Percentiles rank a stretch among this genome's conserved stretches.
These are phyloP conservation scores for Vigna radiata DNA, from an alignment of 306 rosid species.

Conservation along the genomic window DNA sequence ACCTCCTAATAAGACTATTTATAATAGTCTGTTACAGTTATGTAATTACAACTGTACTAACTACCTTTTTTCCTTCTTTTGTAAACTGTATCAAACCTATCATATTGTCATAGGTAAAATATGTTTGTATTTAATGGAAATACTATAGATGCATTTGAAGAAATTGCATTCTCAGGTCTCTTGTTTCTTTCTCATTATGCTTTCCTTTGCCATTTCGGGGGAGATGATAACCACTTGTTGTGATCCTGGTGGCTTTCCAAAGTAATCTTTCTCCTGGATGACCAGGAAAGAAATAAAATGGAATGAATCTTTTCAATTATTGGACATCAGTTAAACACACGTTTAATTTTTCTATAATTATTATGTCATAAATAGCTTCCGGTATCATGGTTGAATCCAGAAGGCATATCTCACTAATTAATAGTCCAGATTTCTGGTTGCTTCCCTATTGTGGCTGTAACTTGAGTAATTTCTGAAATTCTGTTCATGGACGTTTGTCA, in stretches of 20 bases:
- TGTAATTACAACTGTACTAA: no score
- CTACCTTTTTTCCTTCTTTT: no score
- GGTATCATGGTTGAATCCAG: conserved; percentile 13
- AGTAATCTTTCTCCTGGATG: conserved; percentile 5
- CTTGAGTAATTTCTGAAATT: conserved; percentile 26
- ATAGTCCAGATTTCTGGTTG: conserved; percentile 12
- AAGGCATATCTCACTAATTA: not conserved
- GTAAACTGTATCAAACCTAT: not conserved
- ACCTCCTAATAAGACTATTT: no score
- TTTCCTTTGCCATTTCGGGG: not conserved
- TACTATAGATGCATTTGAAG: not conserved
- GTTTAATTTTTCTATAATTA: conserved; percentile 8
- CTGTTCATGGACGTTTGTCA: not conserved
- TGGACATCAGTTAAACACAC: not conserved
- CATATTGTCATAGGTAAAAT: not conserved
- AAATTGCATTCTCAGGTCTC: not conserved
- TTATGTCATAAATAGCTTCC: conserved; percentile 23
- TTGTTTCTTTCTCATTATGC: conserved; percentile 21
- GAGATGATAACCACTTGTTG: conserved; percentile 37
- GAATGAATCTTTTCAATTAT: conserved; percentile 11
- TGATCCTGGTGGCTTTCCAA: conserved; percentile 29
- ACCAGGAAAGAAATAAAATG: not conserved
- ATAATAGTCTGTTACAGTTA: no score
- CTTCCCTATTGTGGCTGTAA: conserved; percentile 20
- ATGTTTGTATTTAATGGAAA: not conserved